These are phyloP conservation scores for Boletus calvinii DNA, from an alignment of 1,284 basidiomycete species.

Conservation along the genomic window DNA sequence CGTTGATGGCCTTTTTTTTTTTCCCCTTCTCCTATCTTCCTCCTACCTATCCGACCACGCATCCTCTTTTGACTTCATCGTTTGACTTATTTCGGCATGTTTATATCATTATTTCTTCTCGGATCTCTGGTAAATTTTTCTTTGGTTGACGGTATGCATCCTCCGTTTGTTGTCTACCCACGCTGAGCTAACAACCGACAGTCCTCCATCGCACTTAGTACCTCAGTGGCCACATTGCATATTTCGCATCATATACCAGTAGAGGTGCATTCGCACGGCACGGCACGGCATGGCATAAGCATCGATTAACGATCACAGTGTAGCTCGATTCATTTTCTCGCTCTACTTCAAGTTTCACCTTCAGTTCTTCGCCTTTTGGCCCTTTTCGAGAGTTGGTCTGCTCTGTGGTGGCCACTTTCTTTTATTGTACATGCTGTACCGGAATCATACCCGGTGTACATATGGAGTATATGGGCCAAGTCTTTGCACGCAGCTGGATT, in stretches of 20 bases:
- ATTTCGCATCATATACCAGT: constrained; percentile 11
- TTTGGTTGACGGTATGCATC: constrained; percentile 1
- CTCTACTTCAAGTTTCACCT: not conserved
- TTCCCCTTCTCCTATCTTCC: too few relatives aligned
- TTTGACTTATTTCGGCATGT: not conserved
- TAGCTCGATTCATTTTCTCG: constrained; percentile 2
- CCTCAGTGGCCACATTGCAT: not conserved
- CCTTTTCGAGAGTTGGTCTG: not conserved
- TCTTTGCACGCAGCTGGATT: not conserved
- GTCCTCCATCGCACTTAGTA: not conserved
- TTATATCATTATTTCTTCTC: not conserved
- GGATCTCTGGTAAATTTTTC: not conserved
- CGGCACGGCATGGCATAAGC: constrained; percentile 14
- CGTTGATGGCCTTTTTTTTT: constrained; percentile 11
- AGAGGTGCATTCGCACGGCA: constrained; percentile 22
- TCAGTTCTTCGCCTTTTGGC: not conserved
- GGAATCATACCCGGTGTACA: not conserved
- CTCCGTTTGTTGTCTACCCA: not conserved
- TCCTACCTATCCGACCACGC: not conserved
- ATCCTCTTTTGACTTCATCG: not conserved
- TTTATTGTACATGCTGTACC: not conserved
- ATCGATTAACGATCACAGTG: constrained; percentile 4
- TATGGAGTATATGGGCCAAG: not conserved
- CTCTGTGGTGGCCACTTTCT: not conserved
- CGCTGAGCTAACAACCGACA: not conserved